A percentile compares a stretch with the other conserved stretches of the same genome.
These are phyloP conservation scores for Termitomyces sp. DNA, from an alignment of 768 basidiomycete species.

Conservation along the genomic window DNA sequence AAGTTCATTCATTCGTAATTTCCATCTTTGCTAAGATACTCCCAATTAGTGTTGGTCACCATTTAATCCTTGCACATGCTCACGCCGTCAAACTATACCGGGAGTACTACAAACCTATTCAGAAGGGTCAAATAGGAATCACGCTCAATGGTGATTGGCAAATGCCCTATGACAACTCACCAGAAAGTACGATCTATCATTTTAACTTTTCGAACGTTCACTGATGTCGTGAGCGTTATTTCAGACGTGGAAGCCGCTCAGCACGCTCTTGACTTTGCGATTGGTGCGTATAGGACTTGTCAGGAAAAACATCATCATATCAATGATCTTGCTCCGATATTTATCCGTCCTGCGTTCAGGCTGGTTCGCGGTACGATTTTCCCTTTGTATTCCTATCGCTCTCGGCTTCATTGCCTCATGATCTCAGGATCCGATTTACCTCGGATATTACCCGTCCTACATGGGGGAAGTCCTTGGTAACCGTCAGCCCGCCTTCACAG, in stretches of 20 bases:
- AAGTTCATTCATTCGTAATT: conserved; percentile 17
- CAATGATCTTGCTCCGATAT: conserved; percentile 16
- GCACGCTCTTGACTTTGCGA: conserved; percentile 65
- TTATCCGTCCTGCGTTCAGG: conserved; percentile 30
- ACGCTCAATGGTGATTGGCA: conserved; percentile 75
- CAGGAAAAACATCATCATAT: not conserved
- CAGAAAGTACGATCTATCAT: conserved; percentile 43
- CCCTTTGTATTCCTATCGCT: not conserved
- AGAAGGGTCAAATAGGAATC: conserved; percentile 71
- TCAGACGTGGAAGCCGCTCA: conserved; percentile 65
- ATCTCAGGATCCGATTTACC: conserved; percentile 61
- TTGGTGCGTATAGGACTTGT: conserved; percentile 36
- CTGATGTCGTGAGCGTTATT: not conserved
- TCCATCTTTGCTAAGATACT: not conserved
- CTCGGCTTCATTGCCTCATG: conserved; percentile 5
- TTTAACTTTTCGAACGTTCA: not conserved
- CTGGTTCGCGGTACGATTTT: conserved; percentile 48
- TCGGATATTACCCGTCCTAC: conserved; percentile 60
- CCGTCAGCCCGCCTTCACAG: conserved; percentile 53
- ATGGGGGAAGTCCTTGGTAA: conserved; percentile 52
- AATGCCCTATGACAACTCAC: conserved; percentile 64
- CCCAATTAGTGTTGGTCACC: conserved; percentile 53
- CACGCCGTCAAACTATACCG: conserved; percentile 62
- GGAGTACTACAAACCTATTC: conserved; percentile 53
- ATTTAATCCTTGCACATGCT: conserved; percentile 65